Evolutionary conservation across 2,329 filamentous ascomycete genomes (phyloP).

Genomic region (Paecilomyces dactylethromorphus): DNA sequence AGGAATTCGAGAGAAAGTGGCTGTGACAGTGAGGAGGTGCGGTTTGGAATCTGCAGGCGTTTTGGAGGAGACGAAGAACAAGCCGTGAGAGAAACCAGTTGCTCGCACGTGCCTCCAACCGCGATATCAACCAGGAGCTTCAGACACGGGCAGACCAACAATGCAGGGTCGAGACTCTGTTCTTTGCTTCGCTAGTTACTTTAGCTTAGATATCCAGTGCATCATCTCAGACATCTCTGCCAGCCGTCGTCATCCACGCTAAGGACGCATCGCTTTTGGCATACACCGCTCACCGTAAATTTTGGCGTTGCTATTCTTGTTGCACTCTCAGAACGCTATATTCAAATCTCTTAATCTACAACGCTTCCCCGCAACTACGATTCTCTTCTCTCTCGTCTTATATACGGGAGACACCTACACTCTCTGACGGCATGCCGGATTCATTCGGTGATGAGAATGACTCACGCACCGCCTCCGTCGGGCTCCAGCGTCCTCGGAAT

Average conservation of each 20-base stretch:
- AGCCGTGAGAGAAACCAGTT: neutral
- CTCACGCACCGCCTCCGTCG: constrained; percentile 42
- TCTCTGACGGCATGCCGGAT: constrained; percentile 14
- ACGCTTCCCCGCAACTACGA: neutral
- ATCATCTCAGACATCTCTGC: neutral
- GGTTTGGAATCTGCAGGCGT: neutral
- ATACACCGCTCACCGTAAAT: neutral
- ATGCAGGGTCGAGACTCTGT: neutral
- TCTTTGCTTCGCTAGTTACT: neutral
- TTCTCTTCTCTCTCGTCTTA: neutral
- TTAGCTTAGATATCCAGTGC: neutral
- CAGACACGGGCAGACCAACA: neutral
- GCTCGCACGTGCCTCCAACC: neutral
- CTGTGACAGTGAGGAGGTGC: neutral
- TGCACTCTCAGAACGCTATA: neutral
- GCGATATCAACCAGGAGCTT: neutral
- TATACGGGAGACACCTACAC: neutral
- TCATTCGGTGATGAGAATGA: constrained; percentile 31
- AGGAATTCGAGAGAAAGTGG: neutral
- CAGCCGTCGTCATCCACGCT: neutral
- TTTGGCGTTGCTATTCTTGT: neutral
- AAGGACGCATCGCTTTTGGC: neutral
- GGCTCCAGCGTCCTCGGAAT: constrained; percentile 27
- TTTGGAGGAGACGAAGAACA: neutral
- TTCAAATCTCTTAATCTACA: neutral